These are phyloP conservation scores for Austroboletus eburneus DNA, from an alignment of 768 basidiomycete species.

Conservation along the genomic window DNA sequence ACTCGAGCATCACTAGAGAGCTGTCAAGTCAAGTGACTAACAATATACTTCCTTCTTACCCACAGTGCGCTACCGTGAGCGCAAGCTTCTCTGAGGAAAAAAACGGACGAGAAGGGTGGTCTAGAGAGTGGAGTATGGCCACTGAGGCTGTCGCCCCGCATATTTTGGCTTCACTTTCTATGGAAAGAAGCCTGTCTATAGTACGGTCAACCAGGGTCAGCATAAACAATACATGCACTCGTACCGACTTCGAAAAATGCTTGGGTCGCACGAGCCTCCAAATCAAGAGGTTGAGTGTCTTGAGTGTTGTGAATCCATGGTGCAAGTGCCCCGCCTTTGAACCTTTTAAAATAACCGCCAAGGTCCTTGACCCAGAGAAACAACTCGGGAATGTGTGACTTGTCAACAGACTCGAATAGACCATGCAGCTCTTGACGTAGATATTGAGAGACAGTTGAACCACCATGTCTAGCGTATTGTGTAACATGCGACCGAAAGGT, in stretches of 20 bases:
- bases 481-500: neutral
- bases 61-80: slow-evolving; percentile 89
- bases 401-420: slow-evolving; percentile 75
- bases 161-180: slow-evolving; percentile 61
- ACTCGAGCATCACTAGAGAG: slow-evolving; percentile 79
- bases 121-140: slow-evolving; percentile 86
- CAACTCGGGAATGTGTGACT: slow-evolving; percentile 67
- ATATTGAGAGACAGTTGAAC: slow-evolving; percentile 84
- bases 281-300: slow-evolving; percentile 45
- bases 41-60: slow-evolving; percentile 44
- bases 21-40: slow-evolving; percentile 10
- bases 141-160: slow-evolving; percentile 93
- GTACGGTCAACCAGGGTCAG: slow-evolving; percentile 5
- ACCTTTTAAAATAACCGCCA: slow-evolving; percentile 91
- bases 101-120: slow-evolving; percentile 75
- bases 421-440: slow-evolving; percentile 82
- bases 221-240: slow-evolving; percentile 1
- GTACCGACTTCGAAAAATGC: slow-evolving; percentile 78
- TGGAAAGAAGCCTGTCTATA: slow-evolving; percentile 71
- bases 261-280: slow-evolving; percentile 82
- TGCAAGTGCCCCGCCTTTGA: slow-evolving; percentile 70
- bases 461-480: slow-evolving; percentile 71
- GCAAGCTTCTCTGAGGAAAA: slow-evolving; percentile 72
- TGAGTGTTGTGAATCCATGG: slow-evolving; percentile 52
- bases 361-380: slow-evolving; percentile 72